Evolutionary conservation across 1,284 basidiomycete genomes (phyloP), one percentile per base, ranked within the genome.

Genomic region (Hypsizygus ulmarius): DNA sequence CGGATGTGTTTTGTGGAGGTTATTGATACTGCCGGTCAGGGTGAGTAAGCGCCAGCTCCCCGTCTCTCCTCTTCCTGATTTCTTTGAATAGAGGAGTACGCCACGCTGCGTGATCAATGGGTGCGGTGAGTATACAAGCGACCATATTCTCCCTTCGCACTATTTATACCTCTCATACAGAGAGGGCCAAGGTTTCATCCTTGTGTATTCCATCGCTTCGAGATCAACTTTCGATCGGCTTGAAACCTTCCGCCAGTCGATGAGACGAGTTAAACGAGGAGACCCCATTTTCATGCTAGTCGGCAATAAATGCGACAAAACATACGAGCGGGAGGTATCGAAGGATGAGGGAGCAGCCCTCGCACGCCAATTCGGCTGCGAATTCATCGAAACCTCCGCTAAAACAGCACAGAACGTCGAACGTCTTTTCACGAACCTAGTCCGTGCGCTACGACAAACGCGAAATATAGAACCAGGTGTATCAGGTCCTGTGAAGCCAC

Each of bases 41-140:
- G 92, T 93, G 62, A 52, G 82, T 71, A 32, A 18, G 35, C 47
- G 36, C 34, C 38, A 19, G 30, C 19, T 39, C 42, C 46, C 18
- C 49, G 47, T 47, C 39, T 50, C 47, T 52, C 46, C 33, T 37
- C 15, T 49, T 54, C 45, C 49, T 55, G 43, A 38, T 41, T 15
- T 52, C 43, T 50, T 45, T 38, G 63, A 38, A 48, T 67, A 94
- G 92, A 95, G 87, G 93, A 95, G 68, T 95, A 94, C 64, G 95
- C 93, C 46, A 97, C 97, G 29, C 81, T 99, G 64, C 86, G 97
- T 57, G 96, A 99, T 76, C 96, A 99, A 70, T 99, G 97, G 93
- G 97, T 99, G 59, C 83, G 91, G 90, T 93, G 55, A 66, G 88
- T 77, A 43, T 39, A 42, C 37, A 39, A 41, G 18, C 46, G 43